Conservation (phyloP, 73 alveolate genomes). For the Effrenium voratum region DNA sequence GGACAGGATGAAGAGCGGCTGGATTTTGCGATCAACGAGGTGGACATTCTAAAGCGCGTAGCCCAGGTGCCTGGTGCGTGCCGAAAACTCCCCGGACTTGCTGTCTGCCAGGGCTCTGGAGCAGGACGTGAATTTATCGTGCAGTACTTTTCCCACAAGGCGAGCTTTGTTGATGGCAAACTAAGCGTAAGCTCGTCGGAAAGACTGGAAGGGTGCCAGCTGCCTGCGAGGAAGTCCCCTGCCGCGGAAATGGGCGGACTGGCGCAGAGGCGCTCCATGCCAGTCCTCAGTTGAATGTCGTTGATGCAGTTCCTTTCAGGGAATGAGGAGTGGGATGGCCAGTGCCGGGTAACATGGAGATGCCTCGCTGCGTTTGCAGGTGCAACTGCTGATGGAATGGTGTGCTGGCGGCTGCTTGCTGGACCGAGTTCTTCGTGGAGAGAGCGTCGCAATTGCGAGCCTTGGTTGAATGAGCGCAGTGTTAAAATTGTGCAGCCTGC, state of each 20-base stretch:
- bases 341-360: background rate
- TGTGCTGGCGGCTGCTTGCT: constrained; percentile 58
- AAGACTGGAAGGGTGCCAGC: background rate
- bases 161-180: background rate
- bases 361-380: background rate
- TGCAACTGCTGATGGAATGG: constrained; percentile 77
- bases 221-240: background rate
- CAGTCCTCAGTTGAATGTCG: too few species aligned
- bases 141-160: constrained; percentile 81
- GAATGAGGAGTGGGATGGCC: background rate
- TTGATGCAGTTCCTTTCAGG: background rate
- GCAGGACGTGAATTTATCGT: constrained; percentile 67
- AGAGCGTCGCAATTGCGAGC: constrained; percentile 15
- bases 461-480: background rate
- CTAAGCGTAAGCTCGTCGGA: background rate
- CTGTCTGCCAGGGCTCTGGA: constrained; percentile 17
- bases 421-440: background rate
- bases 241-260: constrained; percentile 17
- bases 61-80: constrained; percentile 13
- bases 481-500: too few species aligned
- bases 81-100: background rate
- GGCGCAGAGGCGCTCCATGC: constrained; percentile 1
- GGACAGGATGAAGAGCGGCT: constrained; percentile 65
- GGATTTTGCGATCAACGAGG: constrained; percentile 64
- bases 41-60: constrained; percentile 26